phyloP scores from a whole-genome alignment of 225 moss, liverwort and hornwort genomes.

The Thuidium tamariscinum region DNA sequence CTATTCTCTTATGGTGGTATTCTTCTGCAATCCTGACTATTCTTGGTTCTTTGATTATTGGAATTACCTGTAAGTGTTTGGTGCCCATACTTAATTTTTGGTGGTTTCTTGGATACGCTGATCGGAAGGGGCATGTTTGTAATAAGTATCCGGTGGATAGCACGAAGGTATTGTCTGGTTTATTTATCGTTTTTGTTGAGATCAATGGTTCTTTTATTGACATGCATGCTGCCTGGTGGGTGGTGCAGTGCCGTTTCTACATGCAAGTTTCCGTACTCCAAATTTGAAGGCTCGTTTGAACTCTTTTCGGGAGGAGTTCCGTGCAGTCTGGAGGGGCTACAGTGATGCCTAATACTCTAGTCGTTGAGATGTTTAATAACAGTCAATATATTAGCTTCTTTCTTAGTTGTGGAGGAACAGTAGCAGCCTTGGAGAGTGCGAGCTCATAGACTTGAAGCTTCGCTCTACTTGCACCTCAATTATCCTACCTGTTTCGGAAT shows the following conservation, averaged over 20 bases:
- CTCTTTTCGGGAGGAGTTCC: slow-evolving; percentile 61
- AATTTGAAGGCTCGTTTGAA: slow-evolving; percentile 65
- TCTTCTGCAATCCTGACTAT: slow-evolving; percentile 46
- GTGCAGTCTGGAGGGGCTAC: slow-evolving; percentile 64
- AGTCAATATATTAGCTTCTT: not conserved
- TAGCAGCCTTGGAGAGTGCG: slow-evolving; percentile 17
- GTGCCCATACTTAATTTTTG: not conserved
- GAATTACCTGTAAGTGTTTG: slow-evolving; percentile 32
- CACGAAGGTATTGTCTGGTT: not conserved
- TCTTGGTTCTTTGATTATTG: slow-evolving; percentile 37
- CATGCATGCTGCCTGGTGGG: not conserved
- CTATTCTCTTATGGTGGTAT: slow-evolving; percentile 43
- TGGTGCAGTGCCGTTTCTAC: slow-evolving; percentile 45
- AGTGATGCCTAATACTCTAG: slow-evolving; percentile 33
- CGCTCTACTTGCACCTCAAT: not conserved
- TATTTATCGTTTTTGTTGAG: not conserved
- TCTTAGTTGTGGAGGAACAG: slow-evolving; percentile 3
- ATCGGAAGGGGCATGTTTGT: not conserved
- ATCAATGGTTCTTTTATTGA: not conserved
- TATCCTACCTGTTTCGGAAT: slow-evolving; percentile 11
- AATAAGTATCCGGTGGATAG: not conserved
- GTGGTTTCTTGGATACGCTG: not conserved
- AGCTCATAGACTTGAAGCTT: slow-evolving; percentile 6
- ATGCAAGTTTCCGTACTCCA: slow-evolving; percentile 63
- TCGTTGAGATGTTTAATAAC: not conserved